These are phyloP conservation scores for Pseudevernia furfuracea DNA, from an alignment of 495 filamentous ascomycete species.

Conservation along the genomic window DNA sequence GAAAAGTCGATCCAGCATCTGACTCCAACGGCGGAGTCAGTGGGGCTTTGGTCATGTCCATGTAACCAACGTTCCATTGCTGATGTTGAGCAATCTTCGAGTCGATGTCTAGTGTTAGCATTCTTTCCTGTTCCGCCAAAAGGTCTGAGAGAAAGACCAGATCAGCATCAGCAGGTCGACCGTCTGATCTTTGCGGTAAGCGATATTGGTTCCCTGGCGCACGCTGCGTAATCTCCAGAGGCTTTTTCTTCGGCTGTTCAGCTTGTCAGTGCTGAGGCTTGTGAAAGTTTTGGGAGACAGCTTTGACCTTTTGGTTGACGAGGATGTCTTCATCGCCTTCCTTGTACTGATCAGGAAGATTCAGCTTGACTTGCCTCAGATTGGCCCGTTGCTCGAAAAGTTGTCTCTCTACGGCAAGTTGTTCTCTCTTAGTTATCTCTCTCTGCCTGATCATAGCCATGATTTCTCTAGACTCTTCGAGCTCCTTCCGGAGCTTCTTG, in stretches of 20 bases:
- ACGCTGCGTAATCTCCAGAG: slow-evolving; percentile 47
- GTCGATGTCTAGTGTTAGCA: slow-evolving; percentile 69
- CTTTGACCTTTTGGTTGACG: slow-evolving; percentile 79
- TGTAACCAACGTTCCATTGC: slow-evolving; percentile 76
- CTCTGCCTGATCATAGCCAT: slow-evolving; percentile 67
- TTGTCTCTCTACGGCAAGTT: slow-evolving; percentile 61
- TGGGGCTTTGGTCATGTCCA: slow-evolving; percentile 76
- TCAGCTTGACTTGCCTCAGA: slow-evolving; percentile 80
- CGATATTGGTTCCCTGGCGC: slow-evolving; percentile 52
- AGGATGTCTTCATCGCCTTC: slow-evolving; percentile 84
- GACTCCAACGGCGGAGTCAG: slow-evolving; percentile 60
- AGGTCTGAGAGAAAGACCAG: slow-evolving; percentile 67
- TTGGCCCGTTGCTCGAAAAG: slow-evolving; percentile 74
- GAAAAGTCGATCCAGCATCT: slow-evolving; percentile 55
- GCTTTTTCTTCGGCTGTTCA: slow-evolving; percentile 63
- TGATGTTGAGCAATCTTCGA: slow-evolving; percentile 72
- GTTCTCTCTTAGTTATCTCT: slow-evolving; percentile 68
- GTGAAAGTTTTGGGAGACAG: background rate
- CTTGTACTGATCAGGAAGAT: slow-evolving; percentile 66
- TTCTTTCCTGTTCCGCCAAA: slow-evolving; percentile 73
- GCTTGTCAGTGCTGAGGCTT: slow-evolving; percentile 34
- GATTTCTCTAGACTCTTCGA: slow-evolving; percentile 81
- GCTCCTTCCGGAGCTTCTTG: slow-evolving; percentile 80
- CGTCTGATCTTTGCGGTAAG: slow-evolving; percentile 62
- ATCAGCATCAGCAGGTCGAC: slow-evolving; percentile 63